Evolutionary conservation across 2,329 filamentous ascomycete genomes (phyloP), one percentile per base, ranked within the genome.

Genomic region (Daldinia sp.): DNA sequence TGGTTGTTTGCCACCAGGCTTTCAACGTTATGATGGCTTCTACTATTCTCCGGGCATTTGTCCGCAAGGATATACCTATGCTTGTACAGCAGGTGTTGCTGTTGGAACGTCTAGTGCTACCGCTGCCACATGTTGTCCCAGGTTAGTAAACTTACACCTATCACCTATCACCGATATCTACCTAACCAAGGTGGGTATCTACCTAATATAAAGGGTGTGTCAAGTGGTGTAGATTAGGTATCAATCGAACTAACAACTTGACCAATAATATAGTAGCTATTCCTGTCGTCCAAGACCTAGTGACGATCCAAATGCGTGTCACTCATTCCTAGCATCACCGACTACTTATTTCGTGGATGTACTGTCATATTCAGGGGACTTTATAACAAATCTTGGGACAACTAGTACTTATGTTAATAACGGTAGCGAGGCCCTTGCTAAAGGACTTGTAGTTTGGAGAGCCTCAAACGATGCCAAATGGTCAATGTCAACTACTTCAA

Each of bases 101-200:
- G 1, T 4, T 28, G 13, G 23, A 15, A 28, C 44, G 13, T 30
- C 23, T 4, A 15, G 12, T 30, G 44, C 13, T 28, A 28, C 44
- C 28, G 44, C 5, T n/a, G 44, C 44, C 15, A 50, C 44, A 28
- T 50, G 44, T 7, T 50, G 44, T 50, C 44, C 44, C n/a, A 30
- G 23, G 44, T 50, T 3, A 30, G 44, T 50, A 13, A 3, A 6
- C n/a, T 28, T n/a, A 5, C 12, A 30, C 13, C 35, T 1, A 37
- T 13, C 10, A 13, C 35, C 35, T 46, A 46, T 33, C 7, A 6
- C 6, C 7, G n/a, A n/a, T n/a, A n/a, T n/a, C n/a, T n/a, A n/a
- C n/a, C n/a, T n/a, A n/a, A n/a, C n/a, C n/a, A n/a, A n/a, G n/a
- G n/a, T n/a, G n/a, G n/a, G n/a, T 33, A 33, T 33, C 30, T 6